Evolutionary conservation across 2,329 filamentous ascomycete genomes (phyloP).

Genomic region (Chalaropsis thielavioides): DNA sequence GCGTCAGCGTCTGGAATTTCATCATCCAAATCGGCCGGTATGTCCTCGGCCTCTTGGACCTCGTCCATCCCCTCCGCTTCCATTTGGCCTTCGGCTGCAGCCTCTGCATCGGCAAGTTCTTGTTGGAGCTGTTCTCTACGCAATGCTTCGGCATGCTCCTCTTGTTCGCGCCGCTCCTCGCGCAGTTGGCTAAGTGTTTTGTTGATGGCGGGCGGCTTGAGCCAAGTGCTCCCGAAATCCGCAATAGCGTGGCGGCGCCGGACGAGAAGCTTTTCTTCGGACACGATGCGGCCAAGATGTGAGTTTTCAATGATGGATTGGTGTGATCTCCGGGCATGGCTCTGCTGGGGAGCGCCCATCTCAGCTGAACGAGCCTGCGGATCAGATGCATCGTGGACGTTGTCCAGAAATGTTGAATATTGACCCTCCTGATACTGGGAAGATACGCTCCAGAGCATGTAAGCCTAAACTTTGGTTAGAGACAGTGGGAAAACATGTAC

Average conservation of each 20-base stretch:
- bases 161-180: constrained; percentile 76
- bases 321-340: constrained; percentile 26
- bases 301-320: constrained; percentile 39
- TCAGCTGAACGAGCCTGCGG: constrained; percentile 23
- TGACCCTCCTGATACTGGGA: constrained; percentile 36
- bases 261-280: constrained; percentile 64
- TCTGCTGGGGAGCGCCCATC: constrained; percentile 17
- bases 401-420: constrained; percentile 25
- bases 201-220: constrained; percentile 70
- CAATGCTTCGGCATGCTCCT: constrained; percentile 67
- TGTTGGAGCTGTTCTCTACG: constrained; percentile 55
- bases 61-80: constrained; percentile 38
- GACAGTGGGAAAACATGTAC: not conserved
- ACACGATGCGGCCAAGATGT: constrained; percentile 51
- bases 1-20: constrained; percentile 56
- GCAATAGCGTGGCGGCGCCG: constrained; percentile 68
- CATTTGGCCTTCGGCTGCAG: constrained; percentile 29
- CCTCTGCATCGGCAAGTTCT: constrained; percentile 57
- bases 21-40: constrained; percentile 49
- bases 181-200: constrained; percentile 85
- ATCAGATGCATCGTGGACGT: constrained; percentile 23
- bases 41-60: constrained; percentile 39
- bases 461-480: constrained; percentile 38
- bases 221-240: constrained; percentile 79
- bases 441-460: constrained; percentile 60